phyloP scores from a whole-genome alignment of 306 rosid genomes.

The Crotalaria pallida region DNA sequence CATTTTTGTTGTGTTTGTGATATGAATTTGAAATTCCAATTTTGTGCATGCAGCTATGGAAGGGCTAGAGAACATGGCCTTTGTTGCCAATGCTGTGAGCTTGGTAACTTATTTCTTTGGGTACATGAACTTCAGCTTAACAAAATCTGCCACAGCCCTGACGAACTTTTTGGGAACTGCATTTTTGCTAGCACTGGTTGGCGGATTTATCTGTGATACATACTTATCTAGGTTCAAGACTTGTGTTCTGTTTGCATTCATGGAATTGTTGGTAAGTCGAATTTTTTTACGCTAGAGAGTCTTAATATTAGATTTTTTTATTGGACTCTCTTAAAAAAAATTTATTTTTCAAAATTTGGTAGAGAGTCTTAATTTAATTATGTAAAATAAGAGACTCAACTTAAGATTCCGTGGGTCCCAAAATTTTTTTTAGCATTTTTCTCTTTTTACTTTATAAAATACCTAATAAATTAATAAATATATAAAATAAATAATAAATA shows the following conservation, averaged over 20 bases:
- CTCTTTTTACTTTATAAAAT: no score
- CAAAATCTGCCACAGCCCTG: constrained; percentile 64
- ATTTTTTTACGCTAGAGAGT: no score
- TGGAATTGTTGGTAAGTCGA: constrained; percentile 54
- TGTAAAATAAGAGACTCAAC: no score
- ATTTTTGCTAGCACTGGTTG: constrained; percentile 57
- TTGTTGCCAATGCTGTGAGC: constrained; percentile 53
- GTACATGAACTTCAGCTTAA: constrained; percentile 65
- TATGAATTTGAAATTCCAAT: neutral
- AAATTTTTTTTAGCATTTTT: no score
- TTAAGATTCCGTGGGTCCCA: no score
- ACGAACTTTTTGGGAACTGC: constrained; percentile 83
- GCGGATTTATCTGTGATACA: constrained; percentile 68
- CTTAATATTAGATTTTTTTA: no score
- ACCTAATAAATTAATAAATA: no score
- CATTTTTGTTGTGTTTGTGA: neutral
- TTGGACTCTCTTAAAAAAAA: no score
- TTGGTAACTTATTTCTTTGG: constrained; percentile 69
- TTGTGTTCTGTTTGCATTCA: constrained; percentile 44
- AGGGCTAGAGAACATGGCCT: constrained; percentile 85
- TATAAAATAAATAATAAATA: no score
- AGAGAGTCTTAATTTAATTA: no score
- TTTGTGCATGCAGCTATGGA: constrained; percentile 48
- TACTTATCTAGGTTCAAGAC: constrained; percentile 72
- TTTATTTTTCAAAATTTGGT: no score